Conservation (phyloP, 768 basidiomycete species). For the Tulasnella sp. region DNA sequence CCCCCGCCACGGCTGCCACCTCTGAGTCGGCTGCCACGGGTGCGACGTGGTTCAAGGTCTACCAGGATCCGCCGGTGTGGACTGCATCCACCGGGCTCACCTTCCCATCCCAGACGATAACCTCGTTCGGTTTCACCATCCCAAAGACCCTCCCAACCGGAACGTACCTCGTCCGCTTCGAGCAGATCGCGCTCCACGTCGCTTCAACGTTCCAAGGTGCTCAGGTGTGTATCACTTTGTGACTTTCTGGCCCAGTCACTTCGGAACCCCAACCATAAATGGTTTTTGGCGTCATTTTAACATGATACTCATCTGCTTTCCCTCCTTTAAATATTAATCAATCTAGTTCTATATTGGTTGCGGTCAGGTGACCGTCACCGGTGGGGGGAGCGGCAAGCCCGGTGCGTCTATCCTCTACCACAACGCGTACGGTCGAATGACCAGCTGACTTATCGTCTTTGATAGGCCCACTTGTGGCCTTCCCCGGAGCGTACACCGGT, state of each 20-base stretch:
- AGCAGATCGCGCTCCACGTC: constrained; percentile 21
- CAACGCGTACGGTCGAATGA: too few species aligned
- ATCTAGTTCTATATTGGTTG: constrained; percentile 21
- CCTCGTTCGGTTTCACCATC: constrained; percentile 18
- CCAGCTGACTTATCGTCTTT: not conserved
- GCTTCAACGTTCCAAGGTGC: constrained; percentile 17
- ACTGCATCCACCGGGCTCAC: not conserved
- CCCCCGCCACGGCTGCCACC: constrained; percentile 17
- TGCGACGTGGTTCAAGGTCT: constrained; percentile 21
- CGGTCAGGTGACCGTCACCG: constrained; percentile 8
- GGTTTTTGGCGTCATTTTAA: too few species aligned
- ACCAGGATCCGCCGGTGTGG: not conserved
- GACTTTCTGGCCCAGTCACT: not conserved
- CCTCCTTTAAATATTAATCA: not conserved
- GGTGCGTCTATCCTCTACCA: not conserved
- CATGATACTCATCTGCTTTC: not conserved
- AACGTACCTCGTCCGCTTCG: constrained; percentile 19
- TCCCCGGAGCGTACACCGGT: constrained; percentile 20
- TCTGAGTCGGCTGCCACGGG: constrained; percentile 18
- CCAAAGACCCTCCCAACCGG: constrained; percentile 18
- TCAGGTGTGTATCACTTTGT: constrained; percentile 14
- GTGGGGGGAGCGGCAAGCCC: constrained; percentile 19
- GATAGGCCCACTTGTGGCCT: constrained; percentile 13
- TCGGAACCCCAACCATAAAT: not conserved
- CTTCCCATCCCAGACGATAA: not conserved